Conservation (phyloP, 2,329 filamentous ascomycete genomes). For the Colletotrichum gloeosporioides region DNA sequence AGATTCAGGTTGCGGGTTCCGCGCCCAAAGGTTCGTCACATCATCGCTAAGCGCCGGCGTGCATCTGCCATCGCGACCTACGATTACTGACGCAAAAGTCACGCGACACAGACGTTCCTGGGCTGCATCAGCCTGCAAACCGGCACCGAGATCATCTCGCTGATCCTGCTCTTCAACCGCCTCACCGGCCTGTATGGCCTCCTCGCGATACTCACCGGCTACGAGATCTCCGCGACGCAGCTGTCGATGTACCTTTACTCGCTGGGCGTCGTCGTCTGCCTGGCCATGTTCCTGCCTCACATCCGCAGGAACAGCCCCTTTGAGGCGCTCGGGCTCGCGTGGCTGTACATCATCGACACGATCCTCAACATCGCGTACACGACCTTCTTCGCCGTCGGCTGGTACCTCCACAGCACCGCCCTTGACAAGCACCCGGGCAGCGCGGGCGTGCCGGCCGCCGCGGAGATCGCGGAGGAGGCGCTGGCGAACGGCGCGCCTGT, state of each 20-base stretch:
- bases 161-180: conserved; percentile 89
- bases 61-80: neutral
- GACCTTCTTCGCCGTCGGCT: conserved; percentile 78
- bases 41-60: neutral
- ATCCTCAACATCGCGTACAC: conserved; percentile 84
- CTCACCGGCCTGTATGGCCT: conserved; percentile 89
- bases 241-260: conserved; percentile 93
- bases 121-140: conserved; percentile 86
- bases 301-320: conserved; percentile 81
- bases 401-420: conserved; percentile 75
- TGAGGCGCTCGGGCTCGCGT: conserved; percentile 81
- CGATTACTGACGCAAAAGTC: neutral
- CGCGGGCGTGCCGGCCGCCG: conserved; percentile 15
- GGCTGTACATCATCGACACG: conserved; percentile 85
- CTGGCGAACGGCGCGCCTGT: conserved; percentile 21
- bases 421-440: conserved; percentile 23
- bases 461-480: conserved; percentile 14
- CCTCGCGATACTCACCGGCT: conserved; percentile 87
- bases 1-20: conserved; percentile 29
- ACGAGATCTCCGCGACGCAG: conserved; percentile 81
- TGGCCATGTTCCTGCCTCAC: conserved; percentile 76
- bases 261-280: conserved; percentile 70
- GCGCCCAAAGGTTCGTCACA: conserved; percentile 28
- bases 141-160: conserved; percentile 82
- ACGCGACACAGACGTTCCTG: conserved; percentile 76